Evolutionary conservation across 768 basidiomycete genomes (phyloP), one percentile per base, ranked within the genome.

Genomic region (Podaxis sp.): DNA sequence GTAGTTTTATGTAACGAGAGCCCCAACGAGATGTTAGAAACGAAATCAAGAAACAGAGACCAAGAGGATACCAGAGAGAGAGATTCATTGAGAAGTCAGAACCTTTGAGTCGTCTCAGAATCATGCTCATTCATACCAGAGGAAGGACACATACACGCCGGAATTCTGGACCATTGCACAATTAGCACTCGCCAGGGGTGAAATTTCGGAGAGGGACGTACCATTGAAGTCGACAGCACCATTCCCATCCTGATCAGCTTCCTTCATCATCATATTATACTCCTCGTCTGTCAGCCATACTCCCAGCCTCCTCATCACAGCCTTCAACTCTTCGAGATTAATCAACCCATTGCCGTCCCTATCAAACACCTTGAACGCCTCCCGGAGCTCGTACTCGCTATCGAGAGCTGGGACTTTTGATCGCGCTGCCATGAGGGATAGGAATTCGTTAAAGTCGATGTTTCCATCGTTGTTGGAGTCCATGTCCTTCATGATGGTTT

Each of bases 281-380:
- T 95, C 93, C 11, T 71, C 77, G 60, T 92, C 87, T 9, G 88
- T 82, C 64, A 95, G 76, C 69, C 86, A 85, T 76, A 93, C 91
- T 46, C 91, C 90, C 61, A 97, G 81, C 71, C 86, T 93, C 64
- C 83, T 89, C 95, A 98, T 96, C 67, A 97, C 93, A 67, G 90
- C 88, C 70, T 88, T 82, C 72, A 97, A 74, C 79, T 98, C 95
- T 1, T 87, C 86, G 4, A 90, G 85, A 37, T 82, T 88, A 75
- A 98, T 97, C 69, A 80, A 90, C 16, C 95, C 95, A 68, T 93
- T 95, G 11, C 91, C 91, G 69, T 98, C 93, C 84, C 93, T 95
- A 76, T 98, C 95, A 68, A 97, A 97, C 57, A 94, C 93, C 75
- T 90, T 91, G 85, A 98, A 98, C 25, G 96, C 96, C 79, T 95